Evolutionary conservation across 345 rosid species (phyloP).

Genomic region (Populus ilicifolia): DNA sequence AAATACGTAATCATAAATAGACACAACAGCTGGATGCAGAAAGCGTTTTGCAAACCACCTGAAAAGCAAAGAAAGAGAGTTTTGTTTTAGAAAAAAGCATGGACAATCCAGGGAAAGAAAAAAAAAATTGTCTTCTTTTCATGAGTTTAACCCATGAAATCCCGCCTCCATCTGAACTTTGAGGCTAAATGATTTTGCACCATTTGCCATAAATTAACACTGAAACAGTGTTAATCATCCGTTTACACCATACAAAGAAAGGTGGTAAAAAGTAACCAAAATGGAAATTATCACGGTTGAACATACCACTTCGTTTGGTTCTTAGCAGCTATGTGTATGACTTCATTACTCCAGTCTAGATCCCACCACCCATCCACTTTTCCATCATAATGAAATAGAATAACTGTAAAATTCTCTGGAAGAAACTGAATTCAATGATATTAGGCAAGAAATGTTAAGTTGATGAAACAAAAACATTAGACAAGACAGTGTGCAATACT

Average conservation of each 20-base stretch:
- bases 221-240: background rate
- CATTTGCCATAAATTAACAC: background rate
- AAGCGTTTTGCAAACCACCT: slow-evolving; percentile 99
- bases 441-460: slow-evolving; percentile 27
- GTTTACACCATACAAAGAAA: background rate
- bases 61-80: slow-evolving; percentile 9
- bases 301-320: slow-evolving; percentile 93
- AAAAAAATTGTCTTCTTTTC: background rate
- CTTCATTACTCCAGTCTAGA: slow-evolving; percentile 74
- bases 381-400: slow-evolving; percentile 92
- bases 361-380: slow-evolving; percentile 77
- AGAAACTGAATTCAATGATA: slow-evolving; percentile 73
- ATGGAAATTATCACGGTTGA: background rate
- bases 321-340: slow-evolving; percentile 79
- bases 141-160: background rate
- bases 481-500: slow-evolving; percentile 40
- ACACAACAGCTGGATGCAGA: slow-evolving; percentile 85
- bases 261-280: background rate
- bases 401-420: slow-evolving; percentile 79
- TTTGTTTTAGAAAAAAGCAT: background rate
- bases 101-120: background rate
- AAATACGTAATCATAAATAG: slow-evolving; percentile 78
- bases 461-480: background rate
- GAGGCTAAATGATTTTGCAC: background rate
- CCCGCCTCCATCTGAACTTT: background rate